Percentiles rank a stretch among this genome's conserved stretches.
Conservation (phyloP, 306 rosid species). For the Herpetospermum pedunculosum region DNA sequence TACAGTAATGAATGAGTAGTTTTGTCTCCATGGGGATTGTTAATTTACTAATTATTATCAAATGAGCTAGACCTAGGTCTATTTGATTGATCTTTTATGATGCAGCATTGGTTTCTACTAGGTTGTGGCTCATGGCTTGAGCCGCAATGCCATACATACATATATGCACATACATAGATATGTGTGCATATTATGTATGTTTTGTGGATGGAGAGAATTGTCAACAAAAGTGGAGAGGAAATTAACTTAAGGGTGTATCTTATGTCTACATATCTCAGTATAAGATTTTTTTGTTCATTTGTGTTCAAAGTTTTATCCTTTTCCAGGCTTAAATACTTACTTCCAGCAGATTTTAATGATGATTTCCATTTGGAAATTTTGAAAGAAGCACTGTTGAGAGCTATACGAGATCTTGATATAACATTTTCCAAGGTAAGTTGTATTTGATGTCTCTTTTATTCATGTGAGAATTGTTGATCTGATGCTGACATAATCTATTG, state of each 20-base stretch:
- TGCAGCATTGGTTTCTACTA: not conserved
- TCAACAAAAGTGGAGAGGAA: not conserved
- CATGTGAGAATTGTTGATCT: slow-evolving; percentile 4
- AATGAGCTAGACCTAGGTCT: not conserved
- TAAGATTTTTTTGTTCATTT: not conserved
- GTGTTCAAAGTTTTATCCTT: slow-evolving; percentile 6
- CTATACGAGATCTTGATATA: slow-evolving; percentile 72
- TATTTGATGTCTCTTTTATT: slow-evolving; percentile 15
- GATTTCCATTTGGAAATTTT: slow-evolving; percentile 79
- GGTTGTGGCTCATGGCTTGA: not conserved
- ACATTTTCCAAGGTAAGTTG: slow-evolving; percentile 68
- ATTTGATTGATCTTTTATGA: not conserved
- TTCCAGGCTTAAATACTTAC: slow-evolving; percentile 56
- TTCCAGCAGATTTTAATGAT: slow-evolving; percentile 46
- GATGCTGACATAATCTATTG: slow-evolving; percentile 29
- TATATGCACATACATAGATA: not conserved
- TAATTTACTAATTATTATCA: not conserved
- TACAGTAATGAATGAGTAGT: not conserved
- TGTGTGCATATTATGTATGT: not conserved
- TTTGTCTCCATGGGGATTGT: not conserved
- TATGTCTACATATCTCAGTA: not conserved
- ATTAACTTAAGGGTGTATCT: not conserved
- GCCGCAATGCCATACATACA: not conserved
- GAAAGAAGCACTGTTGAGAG: slow-evolving; percentile 87
- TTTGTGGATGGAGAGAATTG: not conserved